Percentiles rank a stretch among this genome's conserved stretches.
phyloP scores from a whole-genome alignment of 495 filamentous ascomycete species.

The Acidiella bohemica region DNA sequence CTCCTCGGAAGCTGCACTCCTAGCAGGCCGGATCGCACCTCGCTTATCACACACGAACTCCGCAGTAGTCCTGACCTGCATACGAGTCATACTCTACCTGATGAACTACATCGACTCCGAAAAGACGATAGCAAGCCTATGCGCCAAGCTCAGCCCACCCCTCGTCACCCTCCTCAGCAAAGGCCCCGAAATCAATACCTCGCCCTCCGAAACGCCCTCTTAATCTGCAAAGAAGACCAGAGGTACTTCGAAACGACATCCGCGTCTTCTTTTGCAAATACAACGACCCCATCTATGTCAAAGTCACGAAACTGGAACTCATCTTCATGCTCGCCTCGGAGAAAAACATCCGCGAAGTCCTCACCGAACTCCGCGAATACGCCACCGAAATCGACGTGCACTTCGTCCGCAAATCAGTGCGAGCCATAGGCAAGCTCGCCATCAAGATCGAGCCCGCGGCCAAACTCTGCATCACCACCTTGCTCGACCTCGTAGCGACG shows the following conservation, averaged over 20 bases:
- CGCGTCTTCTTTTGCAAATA: constrained; percentile 99
- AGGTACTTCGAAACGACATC: constrained; percentile 92
- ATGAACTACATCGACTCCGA: constrained; percentile 98
- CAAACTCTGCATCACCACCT: constrained; percentile 74
- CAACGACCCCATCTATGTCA: constrained; percentile 99
- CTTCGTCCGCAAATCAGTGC: constrained; percentile 94
- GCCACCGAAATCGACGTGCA: constrained; percentile 98
- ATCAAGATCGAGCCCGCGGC: constrained; percentile 98
- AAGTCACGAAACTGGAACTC: constrained; percentile 95
- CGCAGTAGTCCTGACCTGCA: constrained; percentile 88
- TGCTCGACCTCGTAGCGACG: constrained; percentile 89
- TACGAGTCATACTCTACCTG: constrained; percentile 88
- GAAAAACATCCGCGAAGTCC: constrained; percentile 87
- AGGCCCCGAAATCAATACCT: constrained; percentile 93
- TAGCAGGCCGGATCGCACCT: constrained; percentile 87
- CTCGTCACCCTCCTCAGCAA: constrained; percentile 92
- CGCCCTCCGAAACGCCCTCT: constrained; percentile 80
- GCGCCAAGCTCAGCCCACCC: constrained; percentile 86
- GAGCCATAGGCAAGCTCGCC: constrained; percentile 93
- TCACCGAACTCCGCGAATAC: constrained; percentile 91
- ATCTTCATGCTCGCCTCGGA: constrained; percentile 98
- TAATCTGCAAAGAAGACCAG: constrained; percentile 84
- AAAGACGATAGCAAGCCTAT: constrained; percentile 77
- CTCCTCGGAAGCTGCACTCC: constrained; percentile 65
- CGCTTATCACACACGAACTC: constrained; percentile 94